A percentile compares a stretch with the other conserved stretches of the same genome.
These are phyloP conservation scores for Echeveria elegans DNA, from an alignment of 164 flowering plant genomes.

Conservation along the genomic window DNA sequence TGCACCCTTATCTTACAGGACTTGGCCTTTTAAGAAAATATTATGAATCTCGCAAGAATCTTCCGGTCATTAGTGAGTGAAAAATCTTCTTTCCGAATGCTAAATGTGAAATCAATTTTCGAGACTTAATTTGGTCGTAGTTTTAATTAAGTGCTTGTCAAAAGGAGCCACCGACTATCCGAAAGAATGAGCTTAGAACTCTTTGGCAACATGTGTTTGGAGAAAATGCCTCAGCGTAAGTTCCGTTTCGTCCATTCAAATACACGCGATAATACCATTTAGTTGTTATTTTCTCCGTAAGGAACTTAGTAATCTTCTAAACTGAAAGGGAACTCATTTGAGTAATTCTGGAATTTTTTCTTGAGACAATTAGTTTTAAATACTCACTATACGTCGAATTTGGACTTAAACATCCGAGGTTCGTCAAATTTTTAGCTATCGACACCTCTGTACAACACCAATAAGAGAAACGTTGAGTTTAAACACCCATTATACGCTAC, in stretches of 20 bases:
- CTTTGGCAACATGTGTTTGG: conserved; percentile 66
- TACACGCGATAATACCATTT: no score
- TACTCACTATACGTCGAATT: no score
- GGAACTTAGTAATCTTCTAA: no score
- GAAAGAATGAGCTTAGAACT: conserved; percentile 50
- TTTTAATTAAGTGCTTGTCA: conserved; percentile 45
- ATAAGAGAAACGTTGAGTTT: no score
- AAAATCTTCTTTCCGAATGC: neutral
- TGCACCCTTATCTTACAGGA: conserved; percentile 38
- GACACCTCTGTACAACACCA: no score
- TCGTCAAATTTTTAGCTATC: no score
- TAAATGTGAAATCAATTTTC: no score
- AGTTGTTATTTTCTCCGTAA: no score
- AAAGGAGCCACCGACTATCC: conserved; percentile 49
- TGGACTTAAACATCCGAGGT: no score
- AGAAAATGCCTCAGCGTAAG: conserved; percentile 47
- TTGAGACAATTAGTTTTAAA: no score
- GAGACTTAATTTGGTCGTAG: conserved; percentile 11
- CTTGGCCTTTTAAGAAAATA: conserved; percentile 41
- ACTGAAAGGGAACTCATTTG: neutral
- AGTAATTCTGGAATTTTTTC: no score
- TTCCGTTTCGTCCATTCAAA: conserved; percentile 10
- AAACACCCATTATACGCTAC: no score
- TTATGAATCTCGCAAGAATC: conserved; percentile 32
- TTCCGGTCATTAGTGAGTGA: conserved; percentile 72